Conservation (phyloP, 2,329 filamentous ascomycete species). For the Orbilia brochopaga region DNA sequence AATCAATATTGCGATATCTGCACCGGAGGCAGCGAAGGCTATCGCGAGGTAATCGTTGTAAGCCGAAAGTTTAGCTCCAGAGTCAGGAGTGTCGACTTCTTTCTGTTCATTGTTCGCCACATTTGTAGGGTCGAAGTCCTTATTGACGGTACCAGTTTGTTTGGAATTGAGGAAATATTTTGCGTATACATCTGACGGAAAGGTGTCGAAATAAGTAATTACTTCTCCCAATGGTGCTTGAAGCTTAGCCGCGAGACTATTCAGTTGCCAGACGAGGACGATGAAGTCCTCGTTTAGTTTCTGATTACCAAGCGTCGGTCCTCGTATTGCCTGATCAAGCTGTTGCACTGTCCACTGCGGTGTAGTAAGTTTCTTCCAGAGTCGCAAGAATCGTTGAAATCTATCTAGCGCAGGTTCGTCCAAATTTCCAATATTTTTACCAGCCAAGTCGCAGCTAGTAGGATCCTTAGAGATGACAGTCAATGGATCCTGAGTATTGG, state of each 20-base stretch:
- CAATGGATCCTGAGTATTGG: not conserved
- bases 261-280: conserved; percentile 1
- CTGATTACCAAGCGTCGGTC: not conserved
- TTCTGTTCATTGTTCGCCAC: conserved; percentile 1
- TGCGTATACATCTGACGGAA: not conserved
- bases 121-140: conserved; percentile 5
- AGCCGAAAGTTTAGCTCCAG: not conserved
- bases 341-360: conserved; percentile 3
- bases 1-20: conserved; percentile 1
- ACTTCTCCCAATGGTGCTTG: not conserved
- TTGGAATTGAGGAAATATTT: conserved; percentile 9
- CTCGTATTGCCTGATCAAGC: conserved; percentile 1
- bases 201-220: not conserved
- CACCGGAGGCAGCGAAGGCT: not conserved
- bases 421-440: not conserved
- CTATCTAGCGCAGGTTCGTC: conserved; percentile 4
- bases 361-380: conserved; percentile 10
- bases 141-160: conserved; percentile 5
- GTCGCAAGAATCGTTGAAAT: conserved; percentile 14
- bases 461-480: not conserved
- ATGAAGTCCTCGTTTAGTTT: conserved; percentile 4
- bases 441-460: conserved; percentile 1
- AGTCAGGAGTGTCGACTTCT: not conserved
- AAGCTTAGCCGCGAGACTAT: not conserved
- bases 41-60: conserved; percentile 8